Percentiles rank a stretch among this genome's conserved stretches.
phyloP scores from a whole-genome alignment of 345 rosid genomes.

The Eucalyptus marginata region DNA sequence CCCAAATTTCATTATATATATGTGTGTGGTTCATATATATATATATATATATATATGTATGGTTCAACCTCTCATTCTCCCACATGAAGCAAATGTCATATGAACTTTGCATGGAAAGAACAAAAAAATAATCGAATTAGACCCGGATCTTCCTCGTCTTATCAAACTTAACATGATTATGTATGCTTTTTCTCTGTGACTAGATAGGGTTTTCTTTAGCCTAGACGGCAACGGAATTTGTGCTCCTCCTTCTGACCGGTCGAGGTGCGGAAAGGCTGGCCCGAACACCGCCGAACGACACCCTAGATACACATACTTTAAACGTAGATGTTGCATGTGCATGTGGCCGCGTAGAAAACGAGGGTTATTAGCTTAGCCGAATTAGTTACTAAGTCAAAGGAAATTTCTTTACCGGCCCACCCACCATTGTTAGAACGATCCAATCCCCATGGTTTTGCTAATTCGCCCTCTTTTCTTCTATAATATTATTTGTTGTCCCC shows the following conservation, averaged over 20 bases:
- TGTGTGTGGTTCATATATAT: too few species aligned
- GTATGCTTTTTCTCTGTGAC: background rate
- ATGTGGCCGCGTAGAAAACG: background rate
- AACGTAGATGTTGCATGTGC: background rate
- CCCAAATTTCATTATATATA: background rate
- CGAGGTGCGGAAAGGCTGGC: fast-evolving
- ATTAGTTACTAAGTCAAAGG: background rate
- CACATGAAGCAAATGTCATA: background rate
- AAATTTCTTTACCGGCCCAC: background rate
- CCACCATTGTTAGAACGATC: background rate
- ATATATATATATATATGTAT: too few species aligned
- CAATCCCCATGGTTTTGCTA: background rate
- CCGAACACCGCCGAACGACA: fast-evolving
- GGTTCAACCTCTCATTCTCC: background rate
- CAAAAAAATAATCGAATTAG: background rate
- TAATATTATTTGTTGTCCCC: background rate
- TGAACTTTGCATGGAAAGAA: background rate
- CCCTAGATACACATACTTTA: background rate
- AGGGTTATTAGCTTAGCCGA: background rate
- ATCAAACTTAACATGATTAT: background rate
- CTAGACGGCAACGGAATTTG: background rate
- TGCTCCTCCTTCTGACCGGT: background rate
- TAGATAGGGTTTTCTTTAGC: too few species aligned
- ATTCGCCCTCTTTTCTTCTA: background rate
- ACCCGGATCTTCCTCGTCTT: background rate